phyloP scores from a whole-genome alignment of 1,284 basidiomycete species.

The Cutaneotrichosporon cutaneum region DNA sequence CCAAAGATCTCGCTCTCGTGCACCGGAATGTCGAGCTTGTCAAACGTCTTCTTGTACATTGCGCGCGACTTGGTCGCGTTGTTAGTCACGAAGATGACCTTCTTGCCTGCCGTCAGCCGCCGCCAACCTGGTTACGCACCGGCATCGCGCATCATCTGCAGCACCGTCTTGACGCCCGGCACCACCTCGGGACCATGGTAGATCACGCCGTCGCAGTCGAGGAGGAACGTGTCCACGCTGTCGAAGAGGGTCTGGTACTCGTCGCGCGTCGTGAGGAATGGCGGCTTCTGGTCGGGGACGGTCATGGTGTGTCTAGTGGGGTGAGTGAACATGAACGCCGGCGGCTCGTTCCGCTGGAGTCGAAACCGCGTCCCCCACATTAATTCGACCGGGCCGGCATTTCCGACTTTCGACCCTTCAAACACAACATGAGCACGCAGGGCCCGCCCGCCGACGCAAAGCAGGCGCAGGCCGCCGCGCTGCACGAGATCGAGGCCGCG shows the following conservation, averaged over 20 bases:
- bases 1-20: slow-evolving; percentile 84
- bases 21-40: slow-evolving; percentile 80
- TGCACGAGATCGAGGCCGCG: slow-evolving; percentile 47
- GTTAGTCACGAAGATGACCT: slow-evolving; percentile 92
- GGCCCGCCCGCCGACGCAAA: slow-evolving; percentile 51
- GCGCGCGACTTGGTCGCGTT: slow-evolving; percentile 92
- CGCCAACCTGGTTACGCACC: slow-evolving; percentile 22
- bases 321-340: no score
- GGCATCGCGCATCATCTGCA: slow-evolving; percentile 61
- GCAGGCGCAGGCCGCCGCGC: slow-evolving; percentile 46
- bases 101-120: slow-evolving; percentile 64
- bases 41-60: slow-evolving; percentile 87
- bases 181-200: slow-evolving; percentile 83
- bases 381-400: not conserved
- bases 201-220: slow-evolving; percentile 96
- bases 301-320: not conserved
- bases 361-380: not conserved
- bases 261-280: slow-evolving; percentile 37
- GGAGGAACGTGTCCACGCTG: slow-evolving; percentile 86
- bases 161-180: slow-evolving; percentile 71
- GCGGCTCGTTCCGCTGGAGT: not conserved
- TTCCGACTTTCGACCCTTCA: not conserved
- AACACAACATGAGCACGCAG: slow-evolving; percentile 36
- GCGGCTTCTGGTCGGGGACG: slow-evolving; percentile 24
- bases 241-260: slow-evolving; percentile 57